Conservation (phyloP, 768 basidiomycete genomes). For the Phylloporus sp. region DNA sequence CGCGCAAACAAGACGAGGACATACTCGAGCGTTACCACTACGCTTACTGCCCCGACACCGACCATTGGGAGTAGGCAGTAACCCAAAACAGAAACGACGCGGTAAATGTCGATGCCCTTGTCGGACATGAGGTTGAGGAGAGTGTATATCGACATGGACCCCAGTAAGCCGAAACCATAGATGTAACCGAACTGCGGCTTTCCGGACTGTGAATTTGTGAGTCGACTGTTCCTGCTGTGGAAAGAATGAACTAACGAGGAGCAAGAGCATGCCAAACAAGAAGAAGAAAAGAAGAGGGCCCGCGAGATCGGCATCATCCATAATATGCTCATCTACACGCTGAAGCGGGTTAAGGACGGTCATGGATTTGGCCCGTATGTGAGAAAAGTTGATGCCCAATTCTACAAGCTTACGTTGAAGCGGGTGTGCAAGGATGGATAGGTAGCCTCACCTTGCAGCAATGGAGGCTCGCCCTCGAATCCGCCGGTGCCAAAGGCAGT, state of each 20-base stretch:
- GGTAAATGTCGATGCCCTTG: conserved; percentile 91
- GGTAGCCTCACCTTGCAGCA: conserved; percentile 73
- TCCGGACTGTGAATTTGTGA: conserved; percentile 62
- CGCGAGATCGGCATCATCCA: conserved; percentile 98
- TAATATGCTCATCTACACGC: conserved; percentile 82
- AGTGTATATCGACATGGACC: conserved; percentile 86
- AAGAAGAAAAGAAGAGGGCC: conserved; percentile 95
- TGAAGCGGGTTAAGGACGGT: conserved; percentile 93
- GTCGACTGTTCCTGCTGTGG: neutral
- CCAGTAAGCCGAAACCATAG: conserved; percentile 95
- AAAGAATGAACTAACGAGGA: conserved; percentile 62
- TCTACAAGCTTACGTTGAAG: conserved; percentile 44
- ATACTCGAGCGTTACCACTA: conserved; percentile 83
- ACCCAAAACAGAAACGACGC: conserved; percentile 90
- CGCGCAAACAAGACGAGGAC: conserved; percentile 30
- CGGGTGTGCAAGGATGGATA: neutral
- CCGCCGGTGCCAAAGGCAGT: conserved; percentile 94
- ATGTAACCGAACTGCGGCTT: conserved; percentile 99
- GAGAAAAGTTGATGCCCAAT: conserved; percentile 95
- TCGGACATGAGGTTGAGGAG: conserved; percentile 97
- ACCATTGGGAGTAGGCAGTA: conserved; percentile 98
- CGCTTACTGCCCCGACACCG: conserved; percentile 83
- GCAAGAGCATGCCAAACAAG: conserved; percentile 87
- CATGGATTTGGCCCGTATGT: conserved; percentile 90
- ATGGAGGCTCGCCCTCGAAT: conserved; percentile 91